Evolutionary conservation across 2,329 filamentous ascomycete species (phyloP).

Genomic region (Aspergillus brasiliensis): DNA sequence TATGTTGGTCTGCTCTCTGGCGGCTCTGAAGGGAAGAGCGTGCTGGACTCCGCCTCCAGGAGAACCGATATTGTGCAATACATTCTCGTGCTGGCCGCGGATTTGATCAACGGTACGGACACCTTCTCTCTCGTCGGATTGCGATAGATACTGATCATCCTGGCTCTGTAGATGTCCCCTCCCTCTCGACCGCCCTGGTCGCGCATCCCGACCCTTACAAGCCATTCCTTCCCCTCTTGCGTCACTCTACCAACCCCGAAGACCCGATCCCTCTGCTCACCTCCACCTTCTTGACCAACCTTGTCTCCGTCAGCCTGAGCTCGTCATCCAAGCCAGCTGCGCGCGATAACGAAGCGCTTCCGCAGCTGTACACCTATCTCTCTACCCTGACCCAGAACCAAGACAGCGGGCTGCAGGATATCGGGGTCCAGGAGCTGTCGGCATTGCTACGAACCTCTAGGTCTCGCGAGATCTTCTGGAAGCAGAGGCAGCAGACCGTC

Average conservation of each 20-base stretch:
- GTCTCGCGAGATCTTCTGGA: slow-evolving; percentile 84
- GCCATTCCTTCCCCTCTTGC: slow-evolving; percentile 81
- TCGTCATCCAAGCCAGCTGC: slow-evolving; percentile 60
- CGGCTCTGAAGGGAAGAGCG: slow-evolving; percentile 64
- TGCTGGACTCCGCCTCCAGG: slow-evolving; percentile 82
- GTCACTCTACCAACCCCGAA: slow-evolving; percentile 78
- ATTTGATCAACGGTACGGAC: slow-evolving; percentile 76
- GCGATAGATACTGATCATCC: not conserved
- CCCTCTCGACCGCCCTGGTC: slow-evolving; percentile 74
- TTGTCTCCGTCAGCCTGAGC: slow-evolving; percentile 68
- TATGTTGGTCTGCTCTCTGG: slow-evolving; percentile 83
- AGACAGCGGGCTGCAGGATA: slow-evolving; percentile 90
- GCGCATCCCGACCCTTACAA: slow-evolving; percentile 70
- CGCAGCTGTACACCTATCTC: slow-evolving; percentile 82
- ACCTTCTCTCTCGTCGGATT: not conserved
- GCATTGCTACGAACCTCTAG: slow-evolving; percentile 74
- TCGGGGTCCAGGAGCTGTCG: slow-evolving; percentile 90
- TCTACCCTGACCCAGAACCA: slow-evolving; percentile 79
- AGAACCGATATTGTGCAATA: slow-evolving; percentile 92
- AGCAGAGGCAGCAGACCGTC: slow-evolving; percentile 81
- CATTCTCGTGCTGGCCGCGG: slow-evolving; percentile 83
- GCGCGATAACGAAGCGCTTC: slow-evolving; percentile 74
- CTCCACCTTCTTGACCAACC: slow-evolving; percentile 78
- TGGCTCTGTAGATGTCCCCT: slow-evolving; percentile 67
- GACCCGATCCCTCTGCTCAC: slow-evolving; percentile 88